A percentile compares a stretch with the other conserved stretches of the same genome.
Conservation (phyloP, 2,329 filamentous ascomycete genomes). For the Cladosporium sp. region DNA sequence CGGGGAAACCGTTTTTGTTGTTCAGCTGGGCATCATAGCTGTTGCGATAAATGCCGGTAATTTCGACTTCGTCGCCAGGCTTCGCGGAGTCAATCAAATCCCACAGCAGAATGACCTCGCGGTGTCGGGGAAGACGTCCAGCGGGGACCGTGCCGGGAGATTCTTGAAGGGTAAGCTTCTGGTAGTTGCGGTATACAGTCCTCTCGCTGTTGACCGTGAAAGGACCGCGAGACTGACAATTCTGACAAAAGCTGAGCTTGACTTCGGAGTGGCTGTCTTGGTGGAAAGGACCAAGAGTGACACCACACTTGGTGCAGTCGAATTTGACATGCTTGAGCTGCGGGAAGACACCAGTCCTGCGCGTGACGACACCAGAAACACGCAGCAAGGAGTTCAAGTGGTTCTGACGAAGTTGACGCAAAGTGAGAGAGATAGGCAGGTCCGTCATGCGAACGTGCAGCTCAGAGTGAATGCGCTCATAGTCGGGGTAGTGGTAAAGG, state of each 20-base stretch:
- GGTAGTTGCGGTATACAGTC: conserved; percentile 97
- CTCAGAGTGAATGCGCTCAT: conserved; percentile 94
- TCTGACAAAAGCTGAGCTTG: conserved; percentile 93
- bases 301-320: conserved; percentile 87
- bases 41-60: conserved; percentile 95
- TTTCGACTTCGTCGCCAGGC: conserved; percentile 94
- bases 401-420: conserved; percentile 88
- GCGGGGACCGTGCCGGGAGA: conserved; percentile 95
- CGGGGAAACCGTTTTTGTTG: conserved; percentile 97
- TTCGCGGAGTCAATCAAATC: conserved; percentile 96
- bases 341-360: conserved; percentile 90
- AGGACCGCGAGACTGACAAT: conserved; percentile 89
- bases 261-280: conserved; percentile 96
- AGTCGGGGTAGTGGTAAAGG: conserved; percentile 92
- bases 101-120: conserved; percentile 93
- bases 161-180: conserved; percentile 94
- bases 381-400: conserved; percentile 94
- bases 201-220: conserved; percentile 96
- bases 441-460: conserved; percentile 97
- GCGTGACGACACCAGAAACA: conserved; percentile 91
- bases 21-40: conserved; percentile 97
- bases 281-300: conserved; percentile 90
- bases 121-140: conserved; percentile 84
- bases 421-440: conserved; percentile 87
- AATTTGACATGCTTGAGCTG: conserved; percentile 99